Evolutionary conservation across 495 filamentous ascomycete genomes (phyloP).

Genomic region (Neurospora sublineolata): DNA sequence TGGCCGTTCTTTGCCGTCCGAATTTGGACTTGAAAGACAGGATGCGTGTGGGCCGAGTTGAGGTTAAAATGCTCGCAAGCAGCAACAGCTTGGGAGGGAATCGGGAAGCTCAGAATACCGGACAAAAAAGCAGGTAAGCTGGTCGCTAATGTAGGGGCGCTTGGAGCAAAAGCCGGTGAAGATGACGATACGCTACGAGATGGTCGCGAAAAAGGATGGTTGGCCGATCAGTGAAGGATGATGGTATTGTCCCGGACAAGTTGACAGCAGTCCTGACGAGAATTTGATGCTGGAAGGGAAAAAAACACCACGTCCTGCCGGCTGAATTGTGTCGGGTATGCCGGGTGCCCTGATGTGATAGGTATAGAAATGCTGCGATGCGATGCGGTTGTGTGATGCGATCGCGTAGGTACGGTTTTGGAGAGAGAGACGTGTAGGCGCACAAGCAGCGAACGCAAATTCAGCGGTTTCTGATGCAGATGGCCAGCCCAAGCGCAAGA

Average conservation of each 20-base stretch:
- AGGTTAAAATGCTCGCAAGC: neutral
- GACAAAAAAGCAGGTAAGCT: neutral
- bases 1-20: neutral
- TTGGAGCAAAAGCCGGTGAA: neutral
- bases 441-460: neutral
- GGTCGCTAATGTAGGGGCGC: neutral
- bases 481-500: neutral
- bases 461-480: neutral
- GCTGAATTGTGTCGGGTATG: neutral
- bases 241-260: neutral
- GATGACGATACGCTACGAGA: neutral
- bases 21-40: neutral
- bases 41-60: neutral
- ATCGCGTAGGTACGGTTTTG: neutral
- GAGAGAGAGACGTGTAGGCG: constrained; percentile 1
- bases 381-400: neutral
- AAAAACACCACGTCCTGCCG: neutral
- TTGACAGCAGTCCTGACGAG: too few relatives aligned
- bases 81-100: neutral
- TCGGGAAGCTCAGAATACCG: neutral
- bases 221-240: neutral
- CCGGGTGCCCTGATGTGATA: neutral
- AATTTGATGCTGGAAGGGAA: neutral
- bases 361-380: neutral
- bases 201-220: neutral